These are phyloP conservation scores for Buddleja alternifolia DNA, from an alignment of 257 asterid species.

Conservation along the genomic window DNA sequence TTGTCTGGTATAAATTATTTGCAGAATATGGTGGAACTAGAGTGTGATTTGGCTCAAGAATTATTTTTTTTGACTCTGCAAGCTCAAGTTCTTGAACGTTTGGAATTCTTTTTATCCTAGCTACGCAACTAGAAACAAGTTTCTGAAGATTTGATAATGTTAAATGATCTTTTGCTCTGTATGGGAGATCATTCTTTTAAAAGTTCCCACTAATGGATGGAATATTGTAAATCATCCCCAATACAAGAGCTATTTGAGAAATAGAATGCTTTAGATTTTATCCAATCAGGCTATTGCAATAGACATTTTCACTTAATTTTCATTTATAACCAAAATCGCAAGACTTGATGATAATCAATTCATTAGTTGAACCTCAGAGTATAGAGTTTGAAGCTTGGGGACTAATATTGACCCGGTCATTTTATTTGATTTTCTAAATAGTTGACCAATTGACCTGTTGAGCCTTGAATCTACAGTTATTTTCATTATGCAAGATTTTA, in stretches of 20 bases:
- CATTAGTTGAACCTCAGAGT: background rate
- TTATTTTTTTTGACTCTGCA: slow-evolving; percentile 1
- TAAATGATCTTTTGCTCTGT: too few relatives aligned
- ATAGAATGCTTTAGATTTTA: background rate
- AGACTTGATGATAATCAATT: background rate
- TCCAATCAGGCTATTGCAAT: background rate
- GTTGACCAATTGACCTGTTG: too few relatives aligned
- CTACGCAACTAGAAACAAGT: too few relatives aligned
- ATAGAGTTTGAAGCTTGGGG: background rate
- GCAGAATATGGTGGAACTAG: background rate
- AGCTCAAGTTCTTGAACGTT: too few relatives aligned
- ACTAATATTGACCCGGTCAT: background rate
- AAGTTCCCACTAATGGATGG: background rate
- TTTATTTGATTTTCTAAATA: background rate
- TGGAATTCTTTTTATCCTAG: too few relatives aligned
- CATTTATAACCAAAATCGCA: too few relatives aligned
- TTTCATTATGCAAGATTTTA: background rate
- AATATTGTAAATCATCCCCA: background rate
- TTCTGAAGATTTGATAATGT: too few relatives aligned
- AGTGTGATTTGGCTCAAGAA: background rate
- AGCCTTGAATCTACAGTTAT: background rate
- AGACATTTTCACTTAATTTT: too few relatives aligned
- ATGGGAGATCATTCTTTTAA: background rate
- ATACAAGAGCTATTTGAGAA: background rate
- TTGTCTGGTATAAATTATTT: background rate